Base-by-base conservation (phyloP, 202 grass and related monocot species). In the Elaeis oleifera region DNA sequence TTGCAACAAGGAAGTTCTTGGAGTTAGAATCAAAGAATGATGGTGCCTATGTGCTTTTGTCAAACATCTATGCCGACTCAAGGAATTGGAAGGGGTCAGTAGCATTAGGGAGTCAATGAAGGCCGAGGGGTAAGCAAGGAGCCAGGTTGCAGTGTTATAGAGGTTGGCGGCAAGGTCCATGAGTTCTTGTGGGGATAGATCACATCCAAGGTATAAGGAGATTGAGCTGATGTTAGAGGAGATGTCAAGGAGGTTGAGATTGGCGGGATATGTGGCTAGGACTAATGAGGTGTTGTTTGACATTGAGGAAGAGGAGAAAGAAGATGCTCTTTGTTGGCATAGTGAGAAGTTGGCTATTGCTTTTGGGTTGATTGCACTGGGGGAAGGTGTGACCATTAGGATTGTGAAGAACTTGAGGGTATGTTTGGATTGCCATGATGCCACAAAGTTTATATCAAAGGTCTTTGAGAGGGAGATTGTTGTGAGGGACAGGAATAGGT, bases 301-400 rank as follows among this genome's bases (percentile, higher is more conserved):
- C 48, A 81, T 95, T 6, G 80, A 89, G 73, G 90, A 95, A 72
- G 86, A 95, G 62, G 85, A 95, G 72, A 87, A 89, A 77, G 86
- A 90, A 68, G 66, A 59, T 49, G 90, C 65, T 0, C 68, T 95
- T n/a, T 71, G 77, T 64, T 82, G 78, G 77, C 86, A 95, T 15
- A 87, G 78, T 27, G 83, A 84, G 75, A 90, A 84, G 77, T 56
- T 90, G 28, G 83, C 83, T 19, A 72, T 95, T 63, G 86, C 86
- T 21, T 87, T 87, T 52, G 78, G 86, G 28, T 32, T 95, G 49
- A 79, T 90, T 49, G 50, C 5, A 0, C 58, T 81, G 28, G 74
- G 76, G 17, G 70, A 87, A 64, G 59, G 61, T 8, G 25, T 18
- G 4, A 55, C 59, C 23, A 84, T 95, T 18, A 87, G 78, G 49